Base-by-base conservation (phyloP, 2,329 filamentous ascomycete species). In the Calonectria pauciramosa region DNA sequence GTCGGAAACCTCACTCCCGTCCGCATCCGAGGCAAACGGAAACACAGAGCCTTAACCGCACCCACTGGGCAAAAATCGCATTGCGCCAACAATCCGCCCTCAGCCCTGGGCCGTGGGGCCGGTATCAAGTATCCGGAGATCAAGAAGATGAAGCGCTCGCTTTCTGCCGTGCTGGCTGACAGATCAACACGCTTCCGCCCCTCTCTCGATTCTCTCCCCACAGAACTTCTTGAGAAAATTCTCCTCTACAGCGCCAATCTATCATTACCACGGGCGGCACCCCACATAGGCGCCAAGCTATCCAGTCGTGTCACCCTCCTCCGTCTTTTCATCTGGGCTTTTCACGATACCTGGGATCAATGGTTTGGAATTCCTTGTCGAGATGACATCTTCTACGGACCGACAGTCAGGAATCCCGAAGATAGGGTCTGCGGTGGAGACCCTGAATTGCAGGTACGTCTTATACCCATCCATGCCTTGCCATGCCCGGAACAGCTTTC, bases 161-260 rank as follows among this genome's bases (percentile, higher is more conserved):
- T 86, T 11, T 78, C 80, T 13, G 77, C 79, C n/a, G 82, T 85
- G 52, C 76, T 84, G 26, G 79, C 82, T 28, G 72, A 77, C 11
- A 81, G 82, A 54, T 71, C 80, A 18, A 70, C 76, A 16, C 81
- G 81, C 28, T 77, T 70, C 32, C 81, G 82, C 20, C 68, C 78
- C 5, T 80, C 59, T 14, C 77, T 86, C 28, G 82, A 86, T 65
- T 79, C 78, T 36, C 82, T 92, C 11, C 90, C 90, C 0, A 80
- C 87, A 9, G 90, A 92, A 80, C 83, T 92, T 30, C 85, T 92
- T 16, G 89, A 91, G 79, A 84, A 75, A 38, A 90, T 92, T 63
- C 87, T 91, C 70, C 81, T 89, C 75, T 82, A 88, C 68, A 90
- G 89, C 64, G 80, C 83, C 74, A 91, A 90, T 75, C 75, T 89